Evolutionary conservation across 352 stramenopile species (phyloP).

Genomic region (Phytophthora megakarya): DNA sequence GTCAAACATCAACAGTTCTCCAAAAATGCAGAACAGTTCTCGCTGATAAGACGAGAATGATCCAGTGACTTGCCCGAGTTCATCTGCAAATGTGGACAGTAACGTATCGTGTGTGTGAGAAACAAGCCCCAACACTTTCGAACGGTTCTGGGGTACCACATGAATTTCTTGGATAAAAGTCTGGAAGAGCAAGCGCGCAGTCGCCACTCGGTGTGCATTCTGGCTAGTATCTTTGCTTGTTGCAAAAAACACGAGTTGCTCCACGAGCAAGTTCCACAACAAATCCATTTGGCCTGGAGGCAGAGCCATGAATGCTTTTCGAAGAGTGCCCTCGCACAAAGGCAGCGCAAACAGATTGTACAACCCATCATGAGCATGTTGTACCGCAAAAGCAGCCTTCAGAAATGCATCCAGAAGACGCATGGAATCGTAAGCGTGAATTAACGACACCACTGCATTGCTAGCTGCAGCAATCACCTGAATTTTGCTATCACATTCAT

Average conservation of each 20-base stretch:
- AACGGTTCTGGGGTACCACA: constrained; percentile 74
- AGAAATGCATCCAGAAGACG: constrained; percentile 76
- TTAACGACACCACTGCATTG: constrained; percentile 54
- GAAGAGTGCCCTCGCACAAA: constrained; percentile 53
- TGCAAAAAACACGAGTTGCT: constrained; percentile 46
- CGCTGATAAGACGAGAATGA: constrained; percentile 50
- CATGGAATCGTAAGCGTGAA: constrained; percentile 86
- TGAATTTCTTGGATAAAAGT: constrained; percentile 84
- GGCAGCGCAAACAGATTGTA: constrained; percentile 54
- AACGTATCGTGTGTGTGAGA: constrained; percentile 59
- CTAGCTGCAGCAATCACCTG: constrained; percentile 30
- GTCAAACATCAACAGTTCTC: constrained; percentile 78
- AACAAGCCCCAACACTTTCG: constrained; percentile 59
- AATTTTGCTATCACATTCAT: constrained; percentile 1
- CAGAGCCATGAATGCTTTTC: constrained; percentile 71
- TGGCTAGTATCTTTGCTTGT: constrained; percentile 17
- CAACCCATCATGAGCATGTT: constrained; percentile 43
- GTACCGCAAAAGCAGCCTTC: constrained; percentile 37
- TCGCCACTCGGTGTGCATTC: constrained; percentile 34
- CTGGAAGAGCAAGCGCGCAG: constrained; percentile 78
- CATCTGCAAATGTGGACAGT: constrained; percentile 37
- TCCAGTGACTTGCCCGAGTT: constrained; percentile 19
- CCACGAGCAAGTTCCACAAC: constrained; percentile 70
- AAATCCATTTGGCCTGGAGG: constrained; percentile 80
- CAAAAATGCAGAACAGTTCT: constrained; percentile 76